phyloP scores from a whole-genome alignment of 306 rosid species.

The Elaeagnus macrophylla region DNA sequence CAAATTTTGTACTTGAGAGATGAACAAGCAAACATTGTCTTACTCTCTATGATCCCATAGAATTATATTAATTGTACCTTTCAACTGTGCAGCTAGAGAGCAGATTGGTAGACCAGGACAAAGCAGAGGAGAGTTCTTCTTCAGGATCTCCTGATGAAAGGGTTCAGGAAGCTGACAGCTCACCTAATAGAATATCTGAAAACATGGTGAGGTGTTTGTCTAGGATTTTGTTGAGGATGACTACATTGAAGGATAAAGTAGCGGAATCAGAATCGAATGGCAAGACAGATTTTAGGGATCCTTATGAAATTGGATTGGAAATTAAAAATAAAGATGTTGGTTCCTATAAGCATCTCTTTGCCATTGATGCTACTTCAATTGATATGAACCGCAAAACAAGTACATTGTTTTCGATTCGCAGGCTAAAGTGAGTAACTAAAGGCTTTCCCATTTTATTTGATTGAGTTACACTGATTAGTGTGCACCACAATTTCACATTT shows the following conservation, averaged over 20 bases:
- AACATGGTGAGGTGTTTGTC: constrained; percentile 67
- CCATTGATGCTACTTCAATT: constrained; percentile 49
- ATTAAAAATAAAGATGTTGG: constrained; percentile 48
- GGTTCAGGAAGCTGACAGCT: constrained; percentile 31
- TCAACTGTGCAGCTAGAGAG: constrained; percentile 43
- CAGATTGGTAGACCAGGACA: constrained; percentile 50
- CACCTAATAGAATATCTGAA: constrained; percentile 68
- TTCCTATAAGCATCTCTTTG: constrained; percentile 50
- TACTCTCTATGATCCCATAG: too few relatives aligned
- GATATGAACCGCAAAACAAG: constrained; percentile 56
- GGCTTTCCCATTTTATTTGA: neutral
- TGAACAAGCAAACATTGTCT: too few relatives aligned
- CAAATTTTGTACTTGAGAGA: too few relatives aligned
- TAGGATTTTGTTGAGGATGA: constrained; percentile 48
- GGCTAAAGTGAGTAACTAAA: constrained; percentile 56
- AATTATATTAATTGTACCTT: constrained; percentile 6
- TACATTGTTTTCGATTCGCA: constrained; percentile 51
- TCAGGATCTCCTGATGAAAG: constrained; percentile 39
- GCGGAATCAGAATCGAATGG: constrained; percentile 31
- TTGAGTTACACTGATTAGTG: too few relatives aligned
- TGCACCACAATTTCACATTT: neutral
- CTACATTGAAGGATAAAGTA: constrained; percentile 42
- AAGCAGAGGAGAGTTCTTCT: constrained; percentile 37
- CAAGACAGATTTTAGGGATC: constrained; percentile 51
- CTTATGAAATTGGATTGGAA: constrained; percentile 53